Evolutionary conservation across 495 filamentous ascomycete species (phyloP).

Genomic region (Ascobolus immersus): DNA sequence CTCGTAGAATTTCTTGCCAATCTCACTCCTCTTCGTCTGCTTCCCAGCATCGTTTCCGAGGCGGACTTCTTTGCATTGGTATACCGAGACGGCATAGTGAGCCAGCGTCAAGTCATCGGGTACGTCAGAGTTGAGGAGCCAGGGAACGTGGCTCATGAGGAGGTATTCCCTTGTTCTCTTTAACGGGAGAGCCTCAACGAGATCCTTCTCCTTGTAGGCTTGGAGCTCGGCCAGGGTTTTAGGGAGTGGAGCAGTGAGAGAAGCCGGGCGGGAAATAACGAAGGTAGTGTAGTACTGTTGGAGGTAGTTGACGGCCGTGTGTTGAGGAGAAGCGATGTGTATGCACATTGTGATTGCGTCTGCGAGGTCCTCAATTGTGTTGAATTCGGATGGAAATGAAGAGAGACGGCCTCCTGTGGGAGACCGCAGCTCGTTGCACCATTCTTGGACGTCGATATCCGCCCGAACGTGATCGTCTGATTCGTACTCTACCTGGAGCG

Average conservation of each 20-base stretch:
- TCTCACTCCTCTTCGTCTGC: too few species aligned
- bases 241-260: slow-evolving; percentile 18
- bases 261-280: slow-evolving; percentile 22
- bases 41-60: too few species aligned
- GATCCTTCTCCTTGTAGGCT: slow-evolving; percentile 15
- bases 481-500: slow-evolving; percentile 14
- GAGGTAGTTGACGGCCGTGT: slow-evolving; percentile 26
- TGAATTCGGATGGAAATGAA: background rate
- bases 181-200: slow-evolving; percentile 20
- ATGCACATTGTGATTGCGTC: slow-evolving; percentile 23
- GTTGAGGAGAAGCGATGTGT: slow-evolving; percentile 24
- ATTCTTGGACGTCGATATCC: slow-evolving; percentile 17
- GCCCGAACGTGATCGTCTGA: slow-evolving; percentile 8
- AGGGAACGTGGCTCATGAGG: slow-evolving; percentile 20
- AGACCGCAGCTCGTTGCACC: slow-evolving; percentile 18
- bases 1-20: too few species aligned
- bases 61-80: too few species aligned
- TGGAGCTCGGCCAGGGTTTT: slow-evolving; percentile 11
- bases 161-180: slow-evolving; percentile 20
- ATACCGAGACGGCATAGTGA: slow-evolving; percentile 19
- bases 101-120: slow-evolving; percentile 18
- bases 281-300: slow-evolving; percentile 26
- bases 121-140: slow-evolving; percentile 21
- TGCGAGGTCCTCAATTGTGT: background rate
- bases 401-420: slow-evolving; percentile 15